Evolutionary conservation across 306 rosid species (phyloP), one percentile per base, ranked within the genome.

Genomic region (Dalbergia cochinchinensis): DNA sequence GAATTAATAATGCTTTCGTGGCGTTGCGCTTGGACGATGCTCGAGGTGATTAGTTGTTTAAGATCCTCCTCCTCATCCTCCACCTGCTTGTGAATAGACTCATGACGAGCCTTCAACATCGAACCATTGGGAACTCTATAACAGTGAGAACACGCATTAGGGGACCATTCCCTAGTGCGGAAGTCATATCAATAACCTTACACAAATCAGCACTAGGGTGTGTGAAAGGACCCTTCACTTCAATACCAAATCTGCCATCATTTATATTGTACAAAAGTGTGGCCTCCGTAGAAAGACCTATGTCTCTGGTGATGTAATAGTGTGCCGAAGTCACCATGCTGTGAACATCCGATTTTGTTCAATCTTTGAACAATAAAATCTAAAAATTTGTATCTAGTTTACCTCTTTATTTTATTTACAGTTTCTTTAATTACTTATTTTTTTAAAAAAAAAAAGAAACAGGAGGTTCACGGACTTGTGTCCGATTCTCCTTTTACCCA

Each of bases 1-100:
- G 69, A 73, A 73, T 80, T 80, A 47, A 74, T 74, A 47, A 81
- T 54, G 3, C 84, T 75, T 18, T 1, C 65, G 63, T 65, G 65
- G 39, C 10, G 2, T 20, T 81, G 84, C 64, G 44, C 64, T 22
- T 44, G 45, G 47, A 66, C 18, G 16, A 3, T 33, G 45, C 63
- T 80, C 6, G 69, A 65, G 45, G 51, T 51, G 55, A 65, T 57
- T 73, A 15, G 62, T 26, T 55, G 55, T 2, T 66, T 73, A 3
- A 74, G 41, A 6, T 4, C 41, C 3, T 31, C 41, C 3, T 31
- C 65, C 6, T 4, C 13, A 8, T 4, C 72, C 7, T 71, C 15
- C 5, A 20, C 26, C 14, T 70, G 34, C 3, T 26, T 26, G 31
- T 71, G 57, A 0, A 11, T 6, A 9, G 84, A 34, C 19, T 61